Evolutionary conservation across 306 rosid genomes (phyloP).

Genomic region (Vigna unguiculata): DNA sequence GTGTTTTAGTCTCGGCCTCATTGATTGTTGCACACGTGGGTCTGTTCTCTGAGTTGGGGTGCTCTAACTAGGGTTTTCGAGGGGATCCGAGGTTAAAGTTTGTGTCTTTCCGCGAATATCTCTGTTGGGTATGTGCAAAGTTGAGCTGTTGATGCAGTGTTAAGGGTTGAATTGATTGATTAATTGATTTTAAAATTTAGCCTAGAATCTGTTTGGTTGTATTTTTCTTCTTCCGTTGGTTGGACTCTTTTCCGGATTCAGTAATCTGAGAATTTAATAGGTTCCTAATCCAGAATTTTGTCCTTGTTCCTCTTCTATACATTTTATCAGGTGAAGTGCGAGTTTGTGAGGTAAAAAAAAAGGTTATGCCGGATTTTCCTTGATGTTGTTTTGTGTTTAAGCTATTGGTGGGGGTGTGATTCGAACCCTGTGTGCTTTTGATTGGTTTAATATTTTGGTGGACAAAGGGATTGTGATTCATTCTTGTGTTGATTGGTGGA

Average conservation of each 20-base stretch:
- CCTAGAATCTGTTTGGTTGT: neutral
- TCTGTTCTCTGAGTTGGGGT: constrained; percentile 34
- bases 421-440: constrained; percentile 28
- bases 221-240: constrained; percentile 24
- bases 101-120: constrained; percentile 28
- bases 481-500: constrained; percentile 47
- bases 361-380: constrained; percentile 39
- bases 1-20: constrained; percentile 35
- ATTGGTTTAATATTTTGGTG: constrained; percentile 38
- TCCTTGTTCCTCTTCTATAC: neutral
- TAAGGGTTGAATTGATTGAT: constrained; percentile 41
- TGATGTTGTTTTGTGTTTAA: constrained; percentile 41
- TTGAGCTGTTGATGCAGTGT: constrained; percentile 33
- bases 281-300: constrained; percentile 27
- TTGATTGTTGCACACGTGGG: constrained; percentile 37
- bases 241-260: constrained; percentile 39
- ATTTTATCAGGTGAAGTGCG: neutral
- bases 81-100: constrained; percentile 52
- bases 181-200: constrained; percentile 32
- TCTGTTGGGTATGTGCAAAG: constrained; percentile 37
- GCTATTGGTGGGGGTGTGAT: constrained; percentile 44
- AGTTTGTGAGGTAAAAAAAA: constrained; percentile 17
- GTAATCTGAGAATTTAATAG: constrained; percentile 41
- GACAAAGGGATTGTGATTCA: constrained; percentile 14
- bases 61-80: constrained; percentile 52